These are phyloP conservation scores for Sherardia arvensis DNA, from an alignment of 257 asterid genomes.

Conservation along the genomic window DNA sequence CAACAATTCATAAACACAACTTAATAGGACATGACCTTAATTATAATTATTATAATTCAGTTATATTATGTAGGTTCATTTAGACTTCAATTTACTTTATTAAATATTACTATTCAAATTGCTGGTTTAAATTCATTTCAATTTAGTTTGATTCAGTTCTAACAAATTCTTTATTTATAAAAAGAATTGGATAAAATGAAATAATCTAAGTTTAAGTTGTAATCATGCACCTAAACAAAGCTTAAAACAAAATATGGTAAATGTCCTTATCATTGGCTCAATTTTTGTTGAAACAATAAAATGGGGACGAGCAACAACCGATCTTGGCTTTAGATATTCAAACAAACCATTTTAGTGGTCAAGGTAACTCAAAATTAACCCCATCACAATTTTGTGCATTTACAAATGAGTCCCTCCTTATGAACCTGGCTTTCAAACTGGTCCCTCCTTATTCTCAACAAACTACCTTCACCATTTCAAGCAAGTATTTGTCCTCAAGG, in stretches of 20 bases:
- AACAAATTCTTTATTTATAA: too few relatives aligned
- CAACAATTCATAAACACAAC: too few relatives aligned
- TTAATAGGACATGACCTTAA: too few relatives aligned
- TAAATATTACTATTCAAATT: too few relatives aligned
- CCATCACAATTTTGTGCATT: slow-evolving; percentile 29
- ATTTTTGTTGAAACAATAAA: background rate
- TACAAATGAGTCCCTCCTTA: slow-evolving; percentile 17
- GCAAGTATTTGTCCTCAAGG: slow-evolving; percentile 27
- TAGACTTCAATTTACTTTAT: too few relatives aligned
- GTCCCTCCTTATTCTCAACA: slow-evolving; percentile 47
- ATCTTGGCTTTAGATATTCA: background rate
- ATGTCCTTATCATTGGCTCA: background rate
- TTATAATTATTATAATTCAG: too few relatives aligned
- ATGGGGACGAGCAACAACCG: slow-evolving; percentile 3
- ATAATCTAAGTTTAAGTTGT: too few relatives aligned
- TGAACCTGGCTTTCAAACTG: slow-evolving; percentile 54
- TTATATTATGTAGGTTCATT: too few relatives aligned
- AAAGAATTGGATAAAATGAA: too few relatives aligned
- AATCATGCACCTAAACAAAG: background rate
- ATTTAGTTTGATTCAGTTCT: too few relatives aligned
- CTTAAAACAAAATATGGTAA: background rate
- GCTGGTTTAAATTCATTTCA: too few relatives aligned
- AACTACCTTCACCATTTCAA: slow-evolving; percentile 19
- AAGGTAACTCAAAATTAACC: background rate
- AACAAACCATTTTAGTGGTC: background rate